Evolutionary conservation across 345 rosid species (phyloP).

Genomic region (Linum usitatissimum): DNA sequence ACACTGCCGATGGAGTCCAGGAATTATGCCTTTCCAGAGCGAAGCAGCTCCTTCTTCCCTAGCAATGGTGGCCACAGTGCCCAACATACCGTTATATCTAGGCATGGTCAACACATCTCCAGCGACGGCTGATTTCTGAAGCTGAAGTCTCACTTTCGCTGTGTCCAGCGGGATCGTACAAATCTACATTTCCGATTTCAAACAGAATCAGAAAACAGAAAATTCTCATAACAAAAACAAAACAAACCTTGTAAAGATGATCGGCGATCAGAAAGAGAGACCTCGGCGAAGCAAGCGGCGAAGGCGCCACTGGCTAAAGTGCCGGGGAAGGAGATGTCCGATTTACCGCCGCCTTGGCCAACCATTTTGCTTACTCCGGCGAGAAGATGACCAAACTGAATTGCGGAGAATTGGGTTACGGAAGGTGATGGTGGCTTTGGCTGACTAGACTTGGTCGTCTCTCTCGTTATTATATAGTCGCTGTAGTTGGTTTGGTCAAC

Average conservation of each 20-base stretch:
- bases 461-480: constrained; percentile 3
- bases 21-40: constrained; percentile 93
- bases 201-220: background rate
- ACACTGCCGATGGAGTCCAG: constrained; percentile 95
- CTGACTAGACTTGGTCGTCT: constrained; percentile 14
- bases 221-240: constrained; percentile 5
- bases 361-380: constrained; percentile 38
- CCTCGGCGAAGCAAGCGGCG: constrained; percentile 97
- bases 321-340: constrained; percentile 75
- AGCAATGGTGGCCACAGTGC: constrained; percentile 86
- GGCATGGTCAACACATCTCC: constrained; percentile 54
- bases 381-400: background rate
- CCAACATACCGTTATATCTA: constrained; percentile 80
- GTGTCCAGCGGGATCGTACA: constrained; percentile 96
- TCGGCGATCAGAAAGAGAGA: constrained; percentile 3
- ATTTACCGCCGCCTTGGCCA: constrained; percentile 50
- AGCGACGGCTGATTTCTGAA: constrained; percentile 55
- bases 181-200: constrained; percentile 30
- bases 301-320: constrained; percentile 83
- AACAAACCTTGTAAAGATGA: background rate
- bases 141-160: constrained; percentile 99
- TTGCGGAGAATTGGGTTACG: constrained; percentile 1
- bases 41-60: constrained; percentile 86
- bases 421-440: constrained; percentile 1
- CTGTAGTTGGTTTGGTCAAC: too few relatives aligned